Percentiles rank a stretch among this genome's conserved stretches.
These are phyloP conservation scores for Rubroboletus satanas DNA, from an alignment of 768 basidiomycete genomes.

Conservation along the genomic window DNA sequence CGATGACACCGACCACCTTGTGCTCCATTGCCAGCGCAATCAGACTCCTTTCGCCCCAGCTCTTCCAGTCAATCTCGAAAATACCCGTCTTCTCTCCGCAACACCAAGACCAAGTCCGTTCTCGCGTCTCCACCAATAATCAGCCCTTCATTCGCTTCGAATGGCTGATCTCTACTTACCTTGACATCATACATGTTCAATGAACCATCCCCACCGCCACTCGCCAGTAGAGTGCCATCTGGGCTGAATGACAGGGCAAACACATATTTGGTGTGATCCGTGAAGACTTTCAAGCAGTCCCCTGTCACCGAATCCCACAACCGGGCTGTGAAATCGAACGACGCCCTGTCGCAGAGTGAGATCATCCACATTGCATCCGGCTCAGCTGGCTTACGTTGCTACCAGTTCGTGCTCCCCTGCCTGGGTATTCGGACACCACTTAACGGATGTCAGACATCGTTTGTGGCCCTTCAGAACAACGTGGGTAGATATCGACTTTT, in stretches of 20 bases:
- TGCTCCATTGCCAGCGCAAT: conserved; percentile 70
- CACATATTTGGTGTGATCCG: conserved; percentile 67
- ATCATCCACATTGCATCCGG: neutral
- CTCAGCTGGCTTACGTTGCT: conserved; percentile 56
- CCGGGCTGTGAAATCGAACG: conserved; percentile 76
- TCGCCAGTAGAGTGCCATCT: conserved; percentile 64
- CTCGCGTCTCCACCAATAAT: conserved; percentile 35
- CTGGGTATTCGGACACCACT: conserved; percentile 61
- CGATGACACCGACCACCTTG: conserved; percentile 63
- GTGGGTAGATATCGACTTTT: conserved; percentile 17
- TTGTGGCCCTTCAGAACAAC: conserved; percentile 59
- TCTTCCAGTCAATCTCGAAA: conserved; percentile 77
- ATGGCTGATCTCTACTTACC: conserved; percentile 43
- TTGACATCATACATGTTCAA: conserved; percentile 66
- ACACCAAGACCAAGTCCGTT: conserved; percentile 63
- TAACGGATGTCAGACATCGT: conserved; percentile 59
- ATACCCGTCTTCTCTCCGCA: conserved; percentile 61
- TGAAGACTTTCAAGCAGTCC: conserved; percentile 66
- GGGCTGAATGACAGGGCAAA: conserved; percentile 77
- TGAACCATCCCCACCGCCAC: conserved; percentile 77
- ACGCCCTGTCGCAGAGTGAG: conserved; percentile 45
- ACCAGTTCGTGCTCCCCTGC: conserved; percentile 54
- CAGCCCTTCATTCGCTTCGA: conserved; percentile 1
- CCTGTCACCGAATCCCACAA: conserved; percentile 82
- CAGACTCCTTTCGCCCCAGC: conserved; percentile 48